Evolutionary conservation across 139 green algal genomes (phyloP).

Genomic region (Spirogloea muscicola): DNA sequence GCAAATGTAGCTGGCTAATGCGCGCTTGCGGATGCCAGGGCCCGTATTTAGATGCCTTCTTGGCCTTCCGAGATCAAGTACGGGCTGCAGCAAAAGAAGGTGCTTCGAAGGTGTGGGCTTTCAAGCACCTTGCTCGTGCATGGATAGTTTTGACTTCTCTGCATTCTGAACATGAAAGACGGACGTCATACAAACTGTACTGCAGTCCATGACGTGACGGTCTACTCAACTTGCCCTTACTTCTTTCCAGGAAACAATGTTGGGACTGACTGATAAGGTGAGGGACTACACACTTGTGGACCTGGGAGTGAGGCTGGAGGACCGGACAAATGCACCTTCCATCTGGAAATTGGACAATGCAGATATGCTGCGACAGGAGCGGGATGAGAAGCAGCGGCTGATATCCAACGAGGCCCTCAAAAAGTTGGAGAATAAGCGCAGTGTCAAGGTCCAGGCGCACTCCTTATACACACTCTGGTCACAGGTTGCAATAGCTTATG

Average conservation of each 20-base stretch:
- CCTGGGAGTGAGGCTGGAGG: conserved; percentile 87
- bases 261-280: conserved; percentile 71
- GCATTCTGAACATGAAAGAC: too few species aligned
- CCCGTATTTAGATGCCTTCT: conserved; percentile 69
- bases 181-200: too few species aligned
- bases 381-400: conserved; percentile 41
- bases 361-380: conserved; percentile 66
- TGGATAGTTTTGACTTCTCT: too few species aligned
- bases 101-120: neutral
- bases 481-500: too few species aligned
- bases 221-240: neutral
- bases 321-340: conserved; percentile 69
- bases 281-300: conserved; percentile 78
- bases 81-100: conserved; percentile 30
- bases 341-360: conserved; percentile 93
- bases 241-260: conserved; percentile 42
- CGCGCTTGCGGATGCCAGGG: too few species aligned
- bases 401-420: conserved; percentile 61
- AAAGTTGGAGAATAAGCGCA: conserved; percentile 55
- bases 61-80: conserved; percentile 74
- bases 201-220: too few species aligned
- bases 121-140: too few species aligned
- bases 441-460: conserved; percentile 6
- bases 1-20: too few species aligned
- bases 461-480: too few species aligned